Evolutionary conservation across 169 alveolate species (phyloP).

Genomic region (Plasmodium knowlesi): DNA sequence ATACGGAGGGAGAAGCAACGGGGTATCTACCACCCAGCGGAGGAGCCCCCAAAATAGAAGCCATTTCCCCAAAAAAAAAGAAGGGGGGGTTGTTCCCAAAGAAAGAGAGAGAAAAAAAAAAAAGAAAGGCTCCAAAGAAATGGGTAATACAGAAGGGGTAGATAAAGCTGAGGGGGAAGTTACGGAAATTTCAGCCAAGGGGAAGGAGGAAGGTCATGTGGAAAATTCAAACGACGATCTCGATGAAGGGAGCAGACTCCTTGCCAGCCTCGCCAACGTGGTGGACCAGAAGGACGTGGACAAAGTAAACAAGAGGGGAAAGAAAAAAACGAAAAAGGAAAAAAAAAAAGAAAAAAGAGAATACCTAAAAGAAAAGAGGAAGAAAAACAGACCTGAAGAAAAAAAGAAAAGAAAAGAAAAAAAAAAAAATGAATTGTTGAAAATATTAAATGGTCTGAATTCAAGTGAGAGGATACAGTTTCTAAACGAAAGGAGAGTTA

Average conservation of each 20-base stretch:
- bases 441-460: conserved; percentile 55
- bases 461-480: conserved; percentile 70
- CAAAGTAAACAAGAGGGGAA: not conserved
- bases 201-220: not conserved
- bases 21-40: not conserved
- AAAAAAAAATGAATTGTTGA: conserved; percentile 28
- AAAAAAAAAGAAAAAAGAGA: conserved; percentile 52
- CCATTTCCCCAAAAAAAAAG: not conserved
- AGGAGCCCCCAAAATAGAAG: not conserved
- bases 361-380: conserved; percentile 49
- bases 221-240: not conserved
- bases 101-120: not conserved
- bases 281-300: conserved; percentile 36
- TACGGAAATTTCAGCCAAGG: not conserved
- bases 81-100: not conserved
- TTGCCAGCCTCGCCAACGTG: conserved; percentile 17
- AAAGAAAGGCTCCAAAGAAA: too few relatives aligned
- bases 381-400: conserved; percentile 69
- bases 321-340: conserved; percentile 55
- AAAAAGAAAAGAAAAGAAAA: conserved; percentile 55
- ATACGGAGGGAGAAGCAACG: not conserved
- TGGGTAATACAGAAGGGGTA: not conserved
- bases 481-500: conserved; percentile 69
- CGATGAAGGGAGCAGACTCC: conserved; percentile 10
- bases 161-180: not conserved